A percentile compares a stretch with the other conserved stretches of the same genome.
phyloP scores from a whole-genome alignment of 768 basidiomycete genomes.

The Melanogaster broomeanus region DNA sequence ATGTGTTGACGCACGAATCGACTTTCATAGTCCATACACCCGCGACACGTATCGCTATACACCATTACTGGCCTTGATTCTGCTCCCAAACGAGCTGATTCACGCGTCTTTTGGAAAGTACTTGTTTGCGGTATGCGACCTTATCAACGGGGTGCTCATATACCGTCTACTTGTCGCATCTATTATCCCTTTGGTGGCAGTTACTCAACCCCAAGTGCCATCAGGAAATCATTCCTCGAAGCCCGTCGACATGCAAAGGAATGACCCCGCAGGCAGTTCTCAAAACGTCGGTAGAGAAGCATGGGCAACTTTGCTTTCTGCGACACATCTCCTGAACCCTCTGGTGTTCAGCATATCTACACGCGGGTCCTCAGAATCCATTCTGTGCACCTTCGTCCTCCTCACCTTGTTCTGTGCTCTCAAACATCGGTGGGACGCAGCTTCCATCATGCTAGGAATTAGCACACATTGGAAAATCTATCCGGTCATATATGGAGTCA shows the following conservation, averaged over 20 bases:
- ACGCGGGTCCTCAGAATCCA: constrained; percentile 91
- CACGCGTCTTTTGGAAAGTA: constrained; percentile 92
- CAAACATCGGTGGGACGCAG: constrained; percentile 56
- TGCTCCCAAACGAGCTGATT: constrained; percentile 78
- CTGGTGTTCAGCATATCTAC: constrained; percentile 96
- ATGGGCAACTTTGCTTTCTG: constrained; percentile 58
- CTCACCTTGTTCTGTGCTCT: constrained; percentile 63
- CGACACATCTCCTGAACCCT: constrained; percentile 87
- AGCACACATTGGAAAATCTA: constrained; percentile 98
- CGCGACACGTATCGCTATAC: constrained; percentile 97
- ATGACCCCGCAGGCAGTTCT: not conserved
- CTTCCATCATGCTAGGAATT: constrained; percentile 76
- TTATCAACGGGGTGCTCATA: constrained; percentile 76
- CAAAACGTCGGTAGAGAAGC: not conserved
- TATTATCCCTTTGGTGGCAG: constrained; percentile 40
- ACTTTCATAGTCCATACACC: constrained; percentile 71
- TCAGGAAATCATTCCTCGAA: constrained; percentile 6
- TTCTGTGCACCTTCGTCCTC: constrained; percentile 81
- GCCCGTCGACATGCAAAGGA: not conserved
- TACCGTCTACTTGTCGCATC: constrained; percentile 56
- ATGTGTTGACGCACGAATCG: constrained; percentile 3
- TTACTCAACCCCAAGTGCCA: not conserved
- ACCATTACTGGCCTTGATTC: constrained; percentile 80
- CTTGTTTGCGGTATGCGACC: constrained; percentile 81
- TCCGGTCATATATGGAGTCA: constrained; percentile 87